phyloP scores from a whole-genome alignment of 306 rosid genomes.

The Ochetophila trinervis region DNA sequence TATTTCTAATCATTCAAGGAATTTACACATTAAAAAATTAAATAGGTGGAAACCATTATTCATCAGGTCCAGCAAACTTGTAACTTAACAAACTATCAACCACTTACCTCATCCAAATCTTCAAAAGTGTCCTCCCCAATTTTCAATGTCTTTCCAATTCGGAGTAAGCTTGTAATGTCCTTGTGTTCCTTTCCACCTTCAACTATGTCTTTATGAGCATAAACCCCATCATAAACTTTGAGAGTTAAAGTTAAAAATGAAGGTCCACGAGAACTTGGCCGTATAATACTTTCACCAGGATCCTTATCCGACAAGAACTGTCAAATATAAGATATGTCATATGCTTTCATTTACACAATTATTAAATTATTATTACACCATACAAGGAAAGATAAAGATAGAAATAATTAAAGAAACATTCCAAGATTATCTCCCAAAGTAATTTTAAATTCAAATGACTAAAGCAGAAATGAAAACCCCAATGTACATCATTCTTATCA shows the following conservation, averaged over 20 bases:
- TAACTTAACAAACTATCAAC: not conserved
- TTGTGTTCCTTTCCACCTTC: constrained; percentile 99
- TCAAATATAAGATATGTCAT: constrained; percentile 6
- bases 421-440: too few relatives aligned
- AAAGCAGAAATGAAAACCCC: too few relatives aligned
- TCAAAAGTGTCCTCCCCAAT: constrained; percentile 98
- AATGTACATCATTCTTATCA: too few relatives aligned
- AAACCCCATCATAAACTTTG: constrained; percentile 88
- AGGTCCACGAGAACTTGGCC: constrained; percentile 97
- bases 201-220: constrained; percentile 93
- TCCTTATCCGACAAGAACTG: constrained; percentile 95
- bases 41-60: not conserved
- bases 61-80: not conserved
- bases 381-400: not conserved
- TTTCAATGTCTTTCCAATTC: constrained; percentile 92
- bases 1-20: too few relatives aligned
- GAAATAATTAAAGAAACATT: too few relatives aligned
- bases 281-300: constrained; percentile 92
- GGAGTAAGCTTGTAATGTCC: constrained; percentile 93
- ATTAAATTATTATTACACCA: not conserved
- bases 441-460: too few relatives aligned
- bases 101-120: constrained; percentile 91
- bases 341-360: not conserved
- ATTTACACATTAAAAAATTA: not conserved
- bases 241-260: constrained; percentile 83